These are phyloP conservation scores for Endothia cerciana DNA, from an alignment of 2,329 filamentous ascomycete species.

Conservation along the genomic window DNA sequence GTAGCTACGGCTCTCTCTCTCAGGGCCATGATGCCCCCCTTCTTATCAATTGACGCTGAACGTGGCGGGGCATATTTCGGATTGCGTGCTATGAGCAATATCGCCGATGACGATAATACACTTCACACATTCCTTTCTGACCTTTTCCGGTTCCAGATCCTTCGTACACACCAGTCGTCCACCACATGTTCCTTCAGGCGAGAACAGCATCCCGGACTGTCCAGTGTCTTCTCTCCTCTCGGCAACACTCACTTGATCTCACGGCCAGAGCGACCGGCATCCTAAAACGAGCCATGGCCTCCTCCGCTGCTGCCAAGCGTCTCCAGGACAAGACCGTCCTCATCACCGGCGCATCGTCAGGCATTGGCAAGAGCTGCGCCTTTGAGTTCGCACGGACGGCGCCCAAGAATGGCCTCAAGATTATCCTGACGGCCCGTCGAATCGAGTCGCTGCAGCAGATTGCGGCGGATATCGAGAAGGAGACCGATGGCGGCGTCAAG, in stretches of 20 bases:
- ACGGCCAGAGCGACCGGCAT: conserved; percentile 7
- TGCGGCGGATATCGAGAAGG: conserved; percentile 73
- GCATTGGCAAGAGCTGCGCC: conserved; percentile 84
- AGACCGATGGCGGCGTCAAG: conserved; percentile 79
- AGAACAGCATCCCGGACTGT: conserved; percentile 19
- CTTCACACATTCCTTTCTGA: not conserved
- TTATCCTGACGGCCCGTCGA: conserved; percentile 88
- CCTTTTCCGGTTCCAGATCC: not conserved
- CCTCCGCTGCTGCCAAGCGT: conserved; percentile 75
- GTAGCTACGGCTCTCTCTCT: not conserved
- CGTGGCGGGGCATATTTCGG: conserved; percentile 11
- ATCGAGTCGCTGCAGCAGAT: conserved; percentile 77
- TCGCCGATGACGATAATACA: conserved; percentile 1
- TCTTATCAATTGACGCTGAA: not conserved
- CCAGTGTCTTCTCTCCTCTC: conserved; percentile 20
- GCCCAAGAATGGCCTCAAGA: conserved; percentile 74
- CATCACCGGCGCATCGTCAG: conserved; percentile 89
- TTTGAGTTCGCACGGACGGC: conserved; percentile 89
- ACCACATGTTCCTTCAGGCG: conserved; percentile 21
- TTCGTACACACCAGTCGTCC: not conserved
- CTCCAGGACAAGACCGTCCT: conserved; percentile 91
- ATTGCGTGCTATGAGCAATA: conserved; percentile 25
- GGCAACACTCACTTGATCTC: conserved; percentile 2
- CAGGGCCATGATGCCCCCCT: not conserved
- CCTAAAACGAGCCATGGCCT: conserved; percentile 46